Conservation (phyloP, 495 filamentous ascomycete species). For the Xylona heveae region DNA sequence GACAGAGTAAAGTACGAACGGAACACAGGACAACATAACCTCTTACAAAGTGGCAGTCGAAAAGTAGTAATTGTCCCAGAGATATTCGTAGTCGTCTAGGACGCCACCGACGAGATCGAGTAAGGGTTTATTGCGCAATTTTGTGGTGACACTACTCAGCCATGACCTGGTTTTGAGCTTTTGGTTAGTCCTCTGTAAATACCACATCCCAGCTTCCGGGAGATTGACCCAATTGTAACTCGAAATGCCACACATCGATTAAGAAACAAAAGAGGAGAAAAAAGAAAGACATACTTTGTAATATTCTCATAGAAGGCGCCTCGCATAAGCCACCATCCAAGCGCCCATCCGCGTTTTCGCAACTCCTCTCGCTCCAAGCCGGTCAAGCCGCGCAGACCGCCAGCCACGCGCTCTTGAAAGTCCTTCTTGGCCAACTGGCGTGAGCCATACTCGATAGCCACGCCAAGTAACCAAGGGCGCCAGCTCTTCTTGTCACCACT, state of each 20-base stretch:
- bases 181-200: conserved; percentile 1
- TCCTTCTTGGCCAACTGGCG: conserved; percentile 60
- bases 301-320: conserved; percentile 92
- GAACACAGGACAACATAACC: too few species aligned
- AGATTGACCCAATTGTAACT: neutral
- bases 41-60: conserved; percentile 41
- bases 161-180: conserved; percentile 29
- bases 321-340: conserved; percentile 89
- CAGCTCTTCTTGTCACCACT: conserved; percentile 40
- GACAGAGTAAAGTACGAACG: too few species aligned
- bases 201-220: neutral
- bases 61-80: conserved; percentile 98
- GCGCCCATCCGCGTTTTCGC: conserved; percentile 62
- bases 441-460: conserved; percentile 72
- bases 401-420: conserved; percentile 40
- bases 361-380: conserved; percentile 76
- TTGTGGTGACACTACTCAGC: conserved; percentile 35
- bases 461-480: conserved; percentile 77
- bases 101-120: conserved; percentile 62
- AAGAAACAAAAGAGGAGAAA: neutral
- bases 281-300: conserved; percentile 37
- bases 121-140: conserved; percentile 53
- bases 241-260: too few species aligned
- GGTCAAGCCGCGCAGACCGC: conserved; percentile 49
- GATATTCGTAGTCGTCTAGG: conserved; percentile 84